These are phyloP conservation scores for Musa balbisiana DNA, from an alignment of 202 grass and related monocot genomes.

Conservation along the genomic window DNA sequence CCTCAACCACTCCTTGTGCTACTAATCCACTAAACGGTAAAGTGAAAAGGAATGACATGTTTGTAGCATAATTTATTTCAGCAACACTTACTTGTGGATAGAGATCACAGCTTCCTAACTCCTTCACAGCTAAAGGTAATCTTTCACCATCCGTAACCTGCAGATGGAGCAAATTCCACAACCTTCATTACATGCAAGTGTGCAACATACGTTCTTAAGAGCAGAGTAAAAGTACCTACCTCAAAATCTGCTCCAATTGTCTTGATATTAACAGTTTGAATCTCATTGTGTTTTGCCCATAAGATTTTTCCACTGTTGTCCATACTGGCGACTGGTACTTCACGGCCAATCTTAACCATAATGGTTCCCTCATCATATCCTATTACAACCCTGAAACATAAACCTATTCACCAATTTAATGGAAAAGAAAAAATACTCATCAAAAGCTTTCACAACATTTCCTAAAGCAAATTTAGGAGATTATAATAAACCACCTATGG, in stretches of 20 bases:
- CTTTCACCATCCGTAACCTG: slow-evolving; percentile 66
- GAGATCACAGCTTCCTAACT: slow-evolving; percentile 74
- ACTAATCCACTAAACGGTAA: not conserved
- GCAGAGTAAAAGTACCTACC: slow-evolving; percentile 35
- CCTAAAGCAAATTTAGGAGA: not conserved
- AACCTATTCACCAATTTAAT: slow-evolving; percentile 7
- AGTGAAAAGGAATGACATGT: slow-evolving; percentile 6
- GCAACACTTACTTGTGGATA: slow-evolving; percentile 62
- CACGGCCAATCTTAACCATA: slow-evolving; percentile 86
- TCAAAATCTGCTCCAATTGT: slow-evolving; percentile 66
- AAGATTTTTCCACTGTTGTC: slow-evolving; percentile 79
- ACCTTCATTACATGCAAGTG: slow-evolving; percentile 14
- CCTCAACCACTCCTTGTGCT: no score
- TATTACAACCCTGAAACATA: slow-evolving; percentile 51
- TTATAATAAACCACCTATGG: not conserved
- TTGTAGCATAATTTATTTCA: slow-evolving; percentile 1
- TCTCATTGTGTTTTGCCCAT: slow-evolving; percentile 89
- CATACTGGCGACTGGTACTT: slow-evolving; percentile 78
- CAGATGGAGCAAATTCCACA: slow-evolving; percentile 18
- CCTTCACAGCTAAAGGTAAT: slow-evolving; percentile 63
- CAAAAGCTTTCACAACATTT: not conserved
- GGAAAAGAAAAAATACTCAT: not conserved
- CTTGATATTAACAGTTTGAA: slow-evolving; percentile 81
- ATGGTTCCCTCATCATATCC: slow-evolving; percentile 85
- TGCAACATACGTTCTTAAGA: slow-evolving; percentile 12